Base-by-base conservation (phyloP, 192 early-diverging fungal species). In the Umbelopsis ramanniana region DNA sequence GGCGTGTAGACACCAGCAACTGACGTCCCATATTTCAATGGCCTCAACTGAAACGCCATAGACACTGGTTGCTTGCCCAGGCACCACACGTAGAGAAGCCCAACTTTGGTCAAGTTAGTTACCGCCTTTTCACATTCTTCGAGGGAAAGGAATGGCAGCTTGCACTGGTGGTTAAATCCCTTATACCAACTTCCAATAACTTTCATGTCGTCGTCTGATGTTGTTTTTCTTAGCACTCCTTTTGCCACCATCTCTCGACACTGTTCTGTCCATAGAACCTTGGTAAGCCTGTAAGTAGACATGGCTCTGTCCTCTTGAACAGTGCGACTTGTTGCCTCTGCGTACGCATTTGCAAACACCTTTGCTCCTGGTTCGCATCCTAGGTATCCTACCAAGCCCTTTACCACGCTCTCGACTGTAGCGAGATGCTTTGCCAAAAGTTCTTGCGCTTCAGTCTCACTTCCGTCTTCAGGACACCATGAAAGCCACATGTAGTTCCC, bases 1-100 rank as follows among this genome's bases (percentile, higher is more conserved):
- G 57, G 57, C 15, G 57, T 63, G 33, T 63, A 63, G 26, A 63
- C 57, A 14, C 57, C 57, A n/a, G 57, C 57, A 6, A 63, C 57
- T 7, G 57, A 63, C 35, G 57, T 37, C n/a, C 57, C 57, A 63
- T 63, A 63, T 14, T 35, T 63, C 33, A 63, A 35, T 26, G 57
- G 57, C 8, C 57, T 29, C 33, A 63, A 6, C 57, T 63, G 26
- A 35, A 63, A 63, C 8, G 33, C 33, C 57, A 63, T 63, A 12
- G 57, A 63, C 12, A 63, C 57, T 4, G 57, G 57, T 14, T 37
- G 8, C 6, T n/a, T 35, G 17, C 15, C 57, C 11, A 63, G 14
- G 26, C 11, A 1, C 26, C 26, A 63, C 4, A 63, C 4, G 33
- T 63, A 63, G 3, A 63, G 57, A 29, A 63, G 26, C 4, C 26